phyloP scores from a whole-genome alignment of 2,329 filamentous ascomycete species.

The Trichoderma oligosporum region DNA sequence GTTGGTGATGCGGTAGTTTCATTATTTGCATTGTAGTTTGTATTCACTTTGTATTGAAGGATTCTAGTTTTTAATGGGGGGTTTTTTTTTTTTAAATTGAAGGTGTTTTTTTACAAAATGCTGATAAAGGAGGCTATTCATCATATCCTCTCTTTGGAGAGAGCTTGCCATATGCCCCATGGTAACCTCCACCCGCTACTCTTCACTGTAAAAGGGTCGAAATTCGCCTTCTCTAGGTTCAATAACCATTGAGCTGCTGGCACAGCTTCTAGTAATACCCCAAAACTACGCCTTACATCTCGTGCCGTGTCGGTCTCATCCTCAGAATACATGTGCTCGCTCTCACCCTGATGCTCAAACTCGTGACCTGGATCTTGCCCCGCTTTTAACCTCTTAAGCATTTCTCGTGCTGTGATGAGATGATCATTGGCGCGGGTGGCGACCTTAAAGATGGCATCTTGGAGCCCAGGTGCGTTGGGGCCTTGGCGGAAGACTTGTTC shows the following conservation, averaged over 20 bases:
- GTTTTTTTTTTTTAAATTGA: no score
- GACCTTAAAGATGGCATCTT: constrained; percentile 86
- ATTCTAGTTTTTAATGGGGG: background rate
- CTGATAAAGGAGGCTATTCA: background rate
- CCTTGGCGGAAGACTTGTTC: constrained; percentile 85
- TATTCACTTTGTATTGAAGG: background rate
- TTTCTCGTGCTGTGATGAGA: constrained; percentile 86
- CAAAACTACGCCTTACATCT: constrained; percentile 62
- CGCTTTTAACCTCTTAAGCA: constrained; percentile 74
- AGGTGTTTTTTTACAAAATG: no score
- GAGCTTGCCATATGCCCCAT: constrained; percentile 62
- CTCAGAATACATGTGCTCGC: constrained; percentile 57
- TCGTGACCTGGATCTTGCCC: constrained; percentile 76
- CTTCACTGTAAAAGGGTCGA: constrained; percentile 71
- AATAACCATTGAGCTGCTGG: constrained; percentile 75
- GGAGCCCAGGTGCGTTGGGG: constrained; percentile 71
- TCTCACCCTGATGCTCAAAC: constrained; percentile 81
- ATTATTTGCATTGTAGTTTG: background rate
- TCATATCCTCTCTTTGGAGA: constrained; percentile 48
- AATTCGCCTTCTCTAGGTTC: constrained; percentile 73
- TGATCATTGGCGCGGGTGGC: constrained; percentile 95
- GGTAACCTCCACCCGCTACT: constrained; percentile 73
- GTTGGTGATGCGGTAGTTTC: background rate
- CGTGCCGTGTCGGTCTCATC: constrained; percentile 36
- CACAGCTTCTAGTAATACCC: constrained; percentile 75